Conservation (phyloP, 2,329 filamentous ascomycete genomes). For the Metarhizium anisopliae region DNA sequence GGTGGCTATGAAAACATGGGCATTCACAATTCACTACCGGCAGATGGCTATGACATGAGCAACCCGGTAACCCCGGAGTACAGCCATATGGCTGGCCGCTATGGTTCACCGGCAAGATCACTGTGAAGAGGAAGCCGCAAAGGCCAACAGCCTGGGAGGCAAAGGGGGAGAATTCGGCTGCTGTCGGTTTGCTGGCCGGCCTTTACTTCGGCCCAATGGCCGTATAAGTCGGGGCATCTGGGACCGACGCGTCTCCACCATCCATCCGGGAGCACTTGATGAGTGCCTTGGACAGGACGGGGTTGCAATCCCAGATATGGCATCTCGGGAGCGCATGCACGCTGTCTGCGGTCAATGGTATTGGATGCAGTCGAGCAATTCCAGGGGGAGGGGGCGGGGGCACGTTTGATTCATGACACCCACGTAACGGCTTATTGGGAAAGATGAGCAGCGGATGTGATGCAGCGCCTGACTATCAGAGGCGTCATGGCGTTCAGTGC, state of each 20-base stretch:
- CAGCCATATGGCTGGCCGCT: neutral
- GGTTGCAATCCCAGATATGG: neutral
- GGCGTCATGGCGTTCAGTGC: neutral
- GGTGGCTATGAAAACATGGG: constrained; percentile 3
- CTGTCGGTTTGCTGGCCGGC: neutral
- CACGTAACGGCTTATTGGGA: neutral
- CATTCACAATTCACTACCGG: neutral
- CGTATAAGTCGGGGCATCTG: neutral
- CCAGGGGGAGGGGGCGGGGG: neutral
- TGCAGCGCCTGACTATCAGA: neutral
- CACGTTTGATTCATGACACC: neutral
- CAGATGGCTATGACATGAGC: neutral
- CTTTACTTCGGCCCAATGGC: neutral
- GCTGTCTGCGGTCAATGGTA: too few relatives aligned
- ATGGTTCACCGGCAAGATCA: neutral
- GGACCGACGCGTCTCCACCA: neutral
- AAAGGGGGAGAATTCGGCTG: neutral
- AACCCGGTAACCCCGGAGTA: constrained; percentile 1
- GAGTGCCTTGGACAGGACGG: too few relatives aligned
- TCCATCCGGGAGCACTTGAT: neutral
- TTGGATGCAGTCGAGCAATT: too few relatives aligned
- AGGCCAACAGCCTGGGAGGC: neutral
- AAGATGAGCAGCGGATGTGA: neutral
- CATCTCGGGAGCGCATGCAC: too few relatives aligned
- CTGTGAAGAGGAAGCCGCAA: neutral